Evolutionary conservation across 148 eudicot genomes (phyloP), one percentile per base, ranked within the genome.

Genomic region (Pharnaceum exiguum): DNA sequence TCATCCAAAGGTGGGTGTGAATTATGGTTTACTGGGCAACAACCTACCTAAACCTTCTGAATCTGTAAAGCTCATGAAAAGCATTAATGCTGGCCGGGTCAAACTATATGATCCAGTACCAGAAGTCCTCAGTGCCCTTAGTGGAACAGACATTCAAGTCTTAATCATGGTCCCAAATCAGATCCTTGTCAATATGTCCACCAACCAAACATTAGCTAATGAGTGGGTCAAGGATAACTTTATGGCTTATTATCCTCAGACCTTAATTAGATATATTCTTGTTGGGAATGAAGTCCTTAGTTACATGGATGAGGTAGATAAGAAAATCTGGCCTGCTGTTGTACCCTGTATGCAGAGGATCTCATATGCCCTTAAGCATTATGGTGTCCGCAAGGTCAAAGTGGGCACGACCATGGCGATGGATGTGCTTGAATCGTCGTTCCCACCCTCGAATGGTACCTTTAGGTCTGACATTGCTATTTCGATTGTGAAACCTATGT

Each of bases 271-370:
- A 12, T 91, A 77, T 69, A 51, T 91, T 21, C 86, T 91, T 18
- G 88, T 91, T 60, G 96, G 98, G 2, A 91, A 91, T 71, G 98
- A 91, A 38, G 79, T 91, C 66, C 79, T 86, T 19, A 81, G 86
- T 71, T 52, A 17, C 32, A 42, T 54, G 48, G 67, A 72, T 11
- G 76, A 68, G 11, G 35, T 64, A 13, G 60, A 30, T 51, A 64
- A 72, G 44, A 77, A 68, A 57, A 72, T 73, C 11, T 72, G 79
- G 79, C 51, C 65, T 59, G 51, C 55, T 44, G 77, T 91, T 23
- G 98, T 91, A 11, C 98, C 94, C 1, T 81, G 94, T 3, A 91
- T 91, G 84, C 76, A 90, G 38, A 77, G 71, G 27, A 74, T 91
- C 60, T 54, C 73, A 17, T 44, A 15, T 31, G 79, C 98, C 10